Evolutionary conservation across 1,284 basidiomycete genomes (phyloP), one percentile per base, ranked within the genome.

Genomic region (Volvariella surrecta): DNA sequence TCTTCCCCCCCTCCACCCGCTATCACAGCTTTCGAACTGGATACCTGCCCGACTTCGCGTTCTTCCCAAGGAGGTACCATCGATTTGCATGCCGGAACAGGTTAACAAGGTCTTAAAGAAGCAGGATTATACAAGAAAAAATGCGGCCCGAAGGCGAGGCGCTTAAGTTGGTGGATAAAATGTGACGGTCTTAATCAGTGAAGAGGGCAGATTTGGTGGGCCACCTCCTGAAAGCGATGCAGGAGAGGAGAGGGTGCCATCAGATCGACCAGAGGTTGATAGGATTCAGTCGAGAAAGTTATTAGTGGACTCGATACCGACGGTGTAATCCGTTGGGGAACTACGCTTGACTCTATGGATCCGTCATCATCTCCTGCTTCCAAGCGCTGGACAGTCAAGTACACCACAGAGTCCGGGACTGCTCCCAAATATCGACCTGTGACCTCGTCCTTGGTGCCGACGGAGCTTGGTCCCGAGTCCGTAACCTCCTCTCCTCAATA

Each of bases 401-500:
- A 6, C 11, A 6, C 24, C 39, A 44, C 9, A 50, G 37, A 4
- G 11, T 6, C 11, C 24, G 24, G 24, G 24, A 28, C 6, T 28
- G n/a, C n/a, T n/a, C n/a, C n/a, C n/a, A n/a, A n/a, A n/a, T n/a
- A n/a, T n/a, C n/a, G n/a, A n/a, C 24, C 24, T 55, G 50, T 42
- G 59, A 63, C 41, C 43, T 68, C 32, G 53, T 73, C 20, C 54
- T 74, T 15, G 71, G 71, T 11, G 71, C 71, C 9, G 71, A 73
- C 43, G 70, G 71, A 6, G 57, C 67, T 4, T 68, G 65, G 60
- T 70, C 68, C 10, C 55, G 54, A 39, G 57, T 68, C 10, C 64
- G 69, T 21, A 53, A 56, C 2, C 52, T 69, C 28, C 48, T 69
- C n/a, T 57, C 61, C 15, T 31, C 48, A 16, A 24, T 39, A 3